Percentiles rank a stretch among this genome's conserved stretches.
Evolutionary conservation across 352 stramenopile species (phyloP).

Genomic region (Globisporangium paddicum): DNA sequence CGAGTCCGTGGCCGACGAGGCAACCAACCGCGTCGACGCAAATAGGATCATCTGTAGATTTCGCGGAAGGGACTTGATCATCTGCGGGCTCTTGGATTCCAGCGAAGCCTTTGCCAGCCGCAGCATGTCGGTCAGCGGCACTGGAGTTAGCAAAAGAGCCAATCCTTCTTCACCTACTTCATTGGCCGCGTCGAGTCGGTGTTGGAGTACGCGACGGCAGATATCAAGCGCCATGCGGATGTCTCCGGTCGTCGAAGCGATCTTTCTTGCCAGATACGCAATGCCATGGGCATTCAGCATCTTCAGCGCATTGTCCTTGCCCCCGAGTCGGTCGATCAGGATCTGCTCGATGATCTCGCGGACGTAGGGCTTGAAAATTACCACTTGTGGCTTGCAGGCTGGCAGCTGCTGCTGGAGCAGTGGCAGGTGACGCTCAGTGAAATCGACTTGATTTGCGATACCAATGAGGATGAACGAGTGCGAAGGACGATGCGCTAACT

Average conservation of each 20-base stretch:
- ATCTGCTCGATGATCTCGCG: conserved; percentile 79
- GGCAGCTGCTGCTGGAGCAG: conserved; percentile 50
- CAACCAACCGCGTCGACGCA: conserved; percentile 40
- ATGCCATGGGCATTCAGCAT: conserved; percentile 70
- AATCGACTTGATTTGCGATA: conserved; percentile 83
- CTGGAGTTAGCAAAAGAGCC: conserved; percentile 15
- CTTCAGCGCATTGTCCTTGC: conserved; percentile 28
- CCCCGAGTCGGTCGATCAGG: conserved; percentile 60
- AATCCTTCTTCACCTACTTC: conserved; percentile 5
- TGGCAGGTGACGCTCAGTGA: conserved; percentile 73
- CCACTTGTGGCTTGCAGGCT: conserved; percentile 45
- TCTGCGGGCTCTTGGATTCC: conserved; percentile 53
- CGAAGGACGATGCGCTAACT: conserved; percentile 52
- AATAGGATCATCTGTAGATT: conserved; percentile 85
- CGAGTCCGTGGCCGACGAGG: conserved; percentile 23
- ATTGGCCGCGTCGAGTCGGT: conserved; percentile 19
- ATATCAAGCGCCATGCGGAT: conserved; percentile 74
- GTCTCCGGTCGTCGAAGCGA: conserved; percentile 70
- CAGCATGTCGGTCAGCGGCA: conserved; percentile 71
- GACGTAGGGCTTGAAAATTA: conserved; percentile 80
- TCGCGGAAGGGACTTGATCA: conserved; percentile 59
- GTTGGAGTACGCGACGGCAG: conserved; percentile 60
- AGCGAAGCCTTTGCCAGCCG: conserved; percentile 65
- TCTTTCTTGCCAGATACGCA: conserved; percentile 75
- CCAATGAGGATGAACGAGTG: conserved; percentile 74